phyloP scores from a whole-genome alignment of 768 basidiomycete genomes.

The Symmetrospora coprosmae region DNA sequence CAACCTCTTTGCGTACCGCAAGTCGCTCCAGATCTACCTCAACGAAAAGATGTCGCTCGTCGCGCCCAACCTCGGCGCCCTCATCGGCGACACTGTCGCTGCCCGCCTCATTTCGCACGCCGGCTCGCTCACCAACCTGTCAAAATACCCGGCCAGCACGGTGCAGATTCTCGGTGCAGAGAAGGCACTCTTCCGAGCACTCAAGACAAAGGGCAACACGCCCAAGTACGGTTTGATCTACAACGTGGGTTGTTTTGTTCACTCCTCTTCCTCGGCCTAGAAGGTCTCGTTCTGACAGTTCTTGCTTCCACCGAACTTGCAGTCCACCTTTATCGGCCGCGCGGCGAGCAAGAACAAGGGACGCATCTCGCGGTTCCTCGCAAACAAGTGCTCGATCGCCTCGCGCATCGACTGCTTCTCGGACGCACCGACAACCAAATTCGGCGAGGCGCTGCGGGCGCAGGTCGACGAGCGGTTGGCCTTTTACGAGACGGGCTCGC shows the following conservation, averaged over 20 bases:
- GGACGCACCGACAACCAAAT: slow-evolving; percentile 63
- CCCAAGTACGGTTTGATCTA: slow-evolving; percentile 96
- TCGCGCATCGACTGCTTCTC: slow-evolving; percentile 90
- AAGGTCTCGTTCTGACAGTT: too few relatives aligned
- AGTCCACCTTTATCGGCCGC: slow-evolving; percentile 70
- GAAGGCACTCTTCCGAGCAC: slow-evolving; percentile 88
- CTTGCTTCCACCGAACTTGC: too few relatives aligned
- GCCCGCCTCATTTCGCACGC: slow-evolving; percentile 72
- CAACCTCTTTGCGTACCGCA: slow-evolving; percentile 84
- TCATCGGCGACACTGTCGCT: slow-evolving; percentile 64
- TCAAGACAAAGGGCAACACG: slow-evolving; percentile 98
- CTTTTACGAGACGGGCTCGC: slow-evolving; percentile 83
- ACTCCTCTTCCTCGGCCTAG: background rate
- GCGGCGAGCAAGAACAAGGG: slow-evolving; percentile 91
- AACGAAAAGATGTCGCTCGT: slow-evolving; percentile 96
- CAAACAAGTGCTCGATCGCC: slow-evolving; percentile 96
- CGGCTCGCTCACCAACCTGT: slow-evolving; percentile 85
- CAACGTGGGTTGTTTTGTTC: slow-evolving; percentile 42
- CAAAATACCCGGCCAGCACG: slow-evolving; percentile 95
- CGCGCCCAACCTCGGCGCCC: slow-evolving; percentile 81
- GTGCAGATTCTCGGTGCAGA: slow-evolving; percentile 97
- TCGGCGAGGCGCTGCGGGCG: slow-evolving; percentile 78
- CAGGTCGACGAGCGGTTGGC: slow-evolving; percentile 91
- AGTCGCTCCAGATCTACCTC: slow-evolving; percentile 70
- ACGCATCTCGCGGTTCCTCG: slow-evolving; percentile 93